phyloP scores from a whole-genome alignment of 23 red algal species.

The Porphyridium purpureum region DNA sequence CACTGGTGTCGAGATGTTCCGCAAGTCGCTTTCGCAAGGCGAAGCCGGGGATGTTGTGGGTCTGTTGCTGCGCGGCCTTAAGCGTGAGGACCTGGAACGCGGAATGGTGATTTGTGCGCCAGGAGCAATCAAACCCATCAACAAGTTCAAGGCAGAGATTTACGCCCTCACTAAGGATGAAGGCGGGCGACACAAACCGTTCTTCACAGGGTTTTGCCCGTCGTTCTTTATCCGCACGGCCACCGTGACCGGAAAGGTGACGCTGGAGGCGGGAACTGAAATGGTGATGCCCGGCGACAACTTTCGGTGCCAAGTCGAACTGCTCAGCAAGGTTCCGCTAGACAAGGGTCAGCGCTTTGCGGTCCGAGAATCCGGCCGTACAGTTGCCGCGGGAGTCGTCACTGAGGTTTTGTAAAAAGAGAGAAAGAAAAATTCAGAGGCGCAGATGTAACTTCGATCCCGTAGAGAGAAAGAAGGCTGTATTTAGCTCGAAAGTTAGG shows the following conservation, averaged over 20 bases:
- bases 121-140: constrained; percentile 52
- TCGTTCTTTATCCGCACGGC: constrained; percentile 93
- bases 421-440: too few species aligned
- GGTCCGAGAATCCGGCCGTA: constrained; percentile 78
- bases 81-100: constrained; percentile 71
- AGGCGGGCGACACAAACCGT: constrained; percentile 93
- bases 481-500: too few species aligned
- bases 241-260: constrained; percentile 81
- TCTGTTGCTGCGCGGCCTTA: constrained; percentile 76
- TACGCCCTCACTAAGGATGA: constrained; percentile 94
- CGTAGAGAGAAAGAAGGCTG: too few species aligned
- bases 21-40: constrained; percentile 63
- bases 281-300: constrained; percentile 99
- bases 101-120: constrained; percentile 78
- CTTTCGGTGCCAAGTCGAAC: constrained; percentile 54
- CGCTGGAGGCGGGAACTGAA: constrained; percentile 49
- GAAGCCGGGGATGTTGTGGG: constrained; percentile 95
- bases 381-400: constrained; percentile 87
- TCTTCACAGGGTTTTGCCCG: constrained; percentile 86
- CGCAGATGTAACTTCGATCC: too few species aligned
- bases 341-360: constrained; percentile 82
- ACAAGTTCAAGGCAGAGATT: constrained; percentile 92
- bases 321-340: constrained; percentile 64
- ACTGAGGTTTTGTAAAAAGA: too few species aligned
- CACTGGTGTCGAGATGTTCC: constrained; percentile 94